These are phyloP conservation scores for Pinguiococcus pyrenoidosus DNA, from an alignment of 108 stramenopile genomes.

Conservation along the genomic window DNA sequence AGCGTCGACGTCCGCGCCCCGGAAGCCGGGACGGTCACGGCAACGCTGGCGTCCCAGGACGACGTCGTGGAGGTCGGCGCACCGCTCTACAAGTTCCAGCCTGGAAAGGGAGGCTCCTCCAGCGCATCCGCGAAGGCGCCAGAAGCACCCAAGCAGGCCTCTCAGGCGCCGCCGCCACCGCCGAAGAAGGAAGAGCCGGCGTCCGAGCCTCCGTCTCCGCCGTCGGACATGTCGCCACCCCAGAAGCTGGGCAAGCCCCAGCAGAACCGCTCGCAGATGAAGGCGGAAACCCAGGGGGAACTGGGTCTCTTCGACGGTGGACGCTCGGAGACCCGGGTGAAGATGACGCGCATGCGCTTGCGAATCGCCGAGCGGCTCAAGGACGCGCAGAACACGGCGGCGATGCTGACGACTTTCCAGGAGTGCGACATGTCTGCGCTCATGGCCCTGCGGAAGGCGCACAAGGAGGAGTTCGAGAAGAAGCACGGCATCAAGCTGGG, in stretches of 20 bases:
- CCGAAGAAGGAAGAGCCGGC: slow-evolving; percentile 6
- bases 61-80: slow-evolving; percentile 90
- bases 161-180: slow-evolving; percentile 11
- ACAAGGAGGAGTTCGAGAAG: slow-evolving; percentile 90
- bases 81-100: slow-evolving; percentile 69
- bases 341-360: slow-evolving; percentile 97
- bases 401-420: slow-evolving; percentile 99
- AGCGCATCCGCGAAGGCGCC: slow-evolving; percentile 12
- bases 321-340: slow-evolving; percentile 85
- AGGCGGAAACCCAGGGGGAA: no score
- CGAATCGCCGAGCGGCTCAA: slow-evolving; percentile 90
- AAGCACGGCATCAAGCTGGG: slow-evolving; percentile 96
- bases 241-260: not conserved
- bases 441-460: slow-evolving; percentile 81
- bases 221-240: not conserved
- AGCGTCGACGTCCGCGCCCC: slow-evolving; percentile 53
- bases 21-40: slow-evolving; percentile 62
- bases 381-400: slow-evolving; percentile 96
- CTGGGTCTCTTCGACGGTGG: no score
- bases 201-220: slow-evolving; percentile 3
- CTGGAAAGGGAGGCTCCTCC: slow-evolving; percentile 55
- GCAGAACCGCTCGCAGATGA: not conserved
- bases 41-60: slow-evolving; percentile 76
- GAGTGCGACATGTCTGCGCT: slow-evolving; percentile 89
- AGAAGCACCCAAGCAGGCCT: slow-evolving; percentile 2